Percentiles rank a stretch among this genome's conserved stretches.
phyloP scores from a whole-genome alignment of 495 filamentous ascomycete species.

The Penicillium paradoxum region DNA sequence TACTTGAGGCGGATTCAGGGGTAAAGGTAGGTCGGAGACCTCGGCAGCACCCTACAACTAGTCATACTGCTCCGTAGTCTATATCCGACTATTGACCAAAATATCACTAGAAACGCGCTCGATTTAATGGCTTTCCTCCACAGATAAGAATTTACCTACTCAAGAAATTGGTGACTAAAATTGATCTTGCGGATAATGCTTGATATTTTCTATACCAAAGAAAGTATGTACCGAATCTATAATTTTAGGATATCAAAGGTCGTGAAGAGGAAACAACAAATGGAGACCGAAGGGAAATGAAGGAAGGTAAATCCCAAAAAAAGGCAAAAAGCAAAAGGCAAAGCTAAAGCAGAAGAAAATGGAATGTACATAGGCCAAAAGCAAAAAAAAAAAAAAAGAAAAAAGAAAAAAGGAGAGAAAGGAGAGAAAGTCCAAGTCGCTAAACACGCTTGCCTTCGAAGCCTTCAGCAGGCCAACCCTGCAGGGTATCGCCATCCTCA shows the following conservation, averaged over 20 bases:
- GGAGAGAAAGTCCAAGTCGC: not conserved
- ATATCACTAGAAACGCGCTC: too few relatives aligned
- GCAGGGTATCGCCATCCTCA: conserved; percentile 33
- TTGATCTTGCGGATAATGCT: not conserved
- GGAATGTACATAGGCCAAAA: not conserved
- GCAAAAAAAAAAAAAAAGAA: not conserved
- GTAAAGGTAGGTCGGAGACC: too few relatives aligned
- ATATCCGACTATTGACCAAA: too few relatives aligned
- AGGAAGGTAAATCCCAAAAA: not conserved
- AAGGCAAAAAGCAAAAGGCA: not conserved
- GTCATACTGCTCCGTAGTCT: too few relatives aligned
- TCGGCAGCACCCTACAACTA: too few relatives aligned
- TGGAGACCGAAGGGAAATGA: not conserved
- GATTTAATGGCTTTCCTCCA: too few relatives aligned
- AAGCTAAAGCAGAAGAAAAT: not conserved
- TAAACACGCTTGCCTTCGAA: conserved; percentile 20
- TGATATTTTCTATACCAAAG: not conserved
- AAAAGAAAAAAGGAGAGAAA: not conserved
- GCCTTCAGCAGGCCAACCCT: conserved; percentile 46
- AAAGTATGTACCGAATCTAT: not conserved
- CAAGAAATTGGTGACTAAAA: too few relatives aligned
- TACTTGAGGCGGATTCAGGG: not conserved
- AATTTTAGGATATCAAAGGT: not conserved
- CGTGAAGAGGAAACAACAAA: not conserved
- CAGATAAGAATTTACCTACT: too few relatives aligned